Base-by-base conservation (phyloP, 768 basidiomycete genomes). In the Lactarius akahatsu region DNA sequence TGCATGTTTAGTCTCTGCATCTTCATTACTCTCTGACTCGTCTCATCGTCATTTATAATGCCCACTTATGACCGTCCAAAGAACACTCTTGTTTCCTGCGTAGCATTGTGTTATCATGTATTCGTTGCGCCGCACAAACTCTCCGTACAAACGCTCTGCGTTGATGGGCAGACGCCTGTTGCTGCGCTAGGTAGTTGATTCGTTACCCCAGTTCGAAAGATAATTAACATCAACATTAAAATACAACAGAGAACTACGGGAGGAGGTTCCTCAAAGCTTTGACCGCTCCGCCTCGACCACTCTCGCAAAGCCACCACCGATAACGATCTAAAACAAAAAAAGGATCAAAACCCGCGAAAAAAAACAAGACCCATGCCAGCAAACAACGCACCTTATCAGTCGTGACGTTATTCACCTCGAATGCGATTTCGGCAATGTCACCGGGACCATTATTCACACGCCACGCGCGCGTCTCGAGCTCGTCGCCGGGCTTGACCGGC, bases 401-500 rank as follows among this genome's bases (percentile, higher is more conserved):
- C 28, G 72, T 74, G 43, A 76, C 41, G 57, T 80, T 75, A 72
- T 76, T 80, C 52, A 77, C 78, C 36, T 75, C 75, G 64, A 81
- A 81, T 13, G 74, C 71, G 28, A 81, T 65, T 68, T 81, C 79
- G 4, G 73, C 74, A 47, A 75, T 75, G 26, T 77, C 78, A 26
- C 75, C 71, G 3, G 75, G 74, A 1, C 73, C 77, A 3, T 80
- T 75, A 3, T 89, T 90, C 7, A 93, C 81, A 71, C 91, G 89
- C 92, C 92, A 94, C 43, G 86, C 83, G 57, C 81, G 79, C 10
- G 90, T 92, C 82, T 94, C 88, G 36, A 94, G 81, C 50, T 81
- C 83, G 74, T 94, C 91, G 0, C 92, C 92, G 10, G 92, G 92
- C 75, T 84, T 87, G 13, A 94, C 91, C 36, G 92, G 93, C 1